These are phyloP conservation scores for Coemansia sp. DNA, from an alignment of 192 early-diverging fungal genomes.

Conservation along the genomic window DNA sequence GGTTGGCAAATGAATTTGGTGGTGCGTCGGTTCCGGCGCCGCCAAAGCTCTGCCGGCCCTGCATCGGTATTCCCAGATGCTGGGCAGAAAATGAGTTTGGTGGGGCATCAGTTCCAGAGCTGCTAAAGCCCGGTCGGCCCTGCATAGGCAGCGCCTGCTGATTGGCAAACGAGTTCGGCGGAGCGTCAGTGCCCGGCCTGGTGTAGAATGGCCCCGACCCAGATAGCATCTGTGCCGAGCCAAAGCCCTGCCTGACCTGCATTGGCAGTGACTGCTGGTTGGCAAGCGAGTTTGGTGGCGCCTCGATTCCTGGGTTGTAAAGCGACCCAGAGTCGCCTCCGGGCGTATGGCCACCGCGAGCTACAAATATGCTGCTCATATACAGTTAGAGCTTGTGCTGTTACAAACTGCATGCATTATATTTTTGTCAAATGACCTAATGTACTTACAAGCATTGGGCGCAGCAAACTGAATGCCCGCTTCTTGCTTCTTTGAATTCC, in stretches of 20 bases:
- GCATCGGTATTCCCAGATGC: neutral
- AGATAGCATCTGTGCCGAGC: neutral
- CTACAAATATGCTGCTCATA: neutral
- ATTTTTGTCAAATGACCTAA: neutral
- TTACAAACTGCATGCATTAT: constrained; percentile 4
- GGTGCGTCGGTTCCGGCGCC: constrained; percentile 9
- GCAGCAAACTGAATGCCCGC: constrained; percentile 27
- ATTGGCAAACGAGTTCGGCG: constrained; percentile 15
- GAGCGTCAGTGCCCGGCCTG: neutral
- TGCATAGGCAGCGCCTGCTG: constrained; percentile 3
- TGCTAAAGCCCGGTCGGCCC: constrained; percentile 4
- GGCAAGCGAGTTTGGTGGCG: constrained; percentile 36
- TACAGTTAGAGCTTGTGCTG: constrained; percentile 11
- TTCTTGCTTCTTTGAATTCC: constrained; percentile 11
- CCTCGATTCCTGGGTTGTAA: constrained; percentile 13
- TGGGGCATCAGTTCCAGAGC: constrained; percentile 20
- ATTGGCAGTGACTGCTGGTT: constrained; percentile 5
- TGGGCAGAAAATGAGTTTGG: constrained; percentile 24
- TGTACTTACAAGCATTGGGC: constrained; percentile 10
- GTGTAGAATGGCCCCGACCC: neutral
- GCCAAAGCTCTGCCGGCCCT: constrained; percentile 1
- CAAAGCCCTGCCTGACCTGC: constrained; percentile 3
- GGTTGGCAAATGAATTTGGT: constrained; percentile 11
- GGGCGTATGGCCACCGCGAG: constrained; percentile 1
- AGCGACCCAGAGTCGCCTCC: neutral